Percentiles rank a stretch among this genome's conserved stretches.
These are phyloP conservation scores for Cladorrhinum sp. DNA, from an alignment of 2,329 filamentous ascomycete species.

Conservation along the genomic window DNA sequence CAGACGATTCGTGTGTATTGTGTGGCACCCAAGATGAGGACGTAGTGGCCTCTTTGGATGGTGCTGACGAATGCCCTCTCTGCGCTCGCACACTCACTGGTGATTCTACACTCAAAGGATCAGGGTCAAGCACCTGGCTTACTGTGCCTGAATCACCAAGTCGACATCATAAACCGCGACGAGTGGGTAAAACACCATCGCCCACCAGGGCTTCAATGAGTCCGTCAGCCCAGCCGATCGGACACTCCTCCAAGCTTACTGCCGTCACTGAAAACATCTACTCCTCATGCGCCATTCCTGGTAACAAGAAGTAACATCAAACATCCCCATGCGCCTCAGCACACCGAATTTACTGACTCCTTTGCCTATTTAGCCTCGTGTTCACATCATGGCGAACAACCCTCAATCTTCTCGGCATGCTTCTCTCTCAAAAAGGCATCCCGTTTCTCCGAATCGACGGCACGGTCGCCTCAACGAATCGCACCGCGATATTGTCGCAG, in stretches of 20 bases:
- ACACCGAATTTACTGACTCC: not conserved
- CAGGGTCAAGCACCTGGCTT: not conserved
- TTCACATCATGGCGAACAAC: conserved; percentile 3
- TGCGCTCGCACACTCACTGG: not conserved
- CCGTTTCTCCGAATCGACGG: not conserved
- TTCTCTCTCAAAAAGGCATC: not conserved
- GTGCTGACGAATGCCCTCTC: not conserved
- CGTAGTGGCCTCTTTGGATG: not conserved
- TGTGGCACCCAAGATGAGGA: not conserved
- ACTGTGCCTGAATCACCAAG: not conserved
- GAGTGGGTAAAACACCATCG: not conserved
- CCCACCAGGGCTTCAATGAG: not conserved
- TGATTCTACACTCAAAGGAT: not conserved
- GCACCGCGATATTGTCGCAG: not conserved
- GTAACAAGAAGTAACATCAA: not conserved
- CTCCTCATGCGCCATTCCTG: not conserved
- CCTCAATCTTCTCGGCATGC: not conserved
- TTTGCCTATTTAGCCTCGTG: not conserved
- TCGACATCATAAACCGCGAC: not conserved
- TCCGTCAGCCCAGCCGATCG: not conserved
- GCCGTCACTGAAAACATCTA: not conserved
- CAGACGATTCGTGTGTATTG: not conserved
- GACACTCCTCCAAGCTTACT: not conserved
- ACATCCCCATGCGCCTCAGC: not conserved
- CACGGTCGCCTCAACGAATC: not conserved